Evolutionary conservation across 371 early-diverging fungal genomes (phyloP).

Genomic region (Mortierella sp.): DNA sequence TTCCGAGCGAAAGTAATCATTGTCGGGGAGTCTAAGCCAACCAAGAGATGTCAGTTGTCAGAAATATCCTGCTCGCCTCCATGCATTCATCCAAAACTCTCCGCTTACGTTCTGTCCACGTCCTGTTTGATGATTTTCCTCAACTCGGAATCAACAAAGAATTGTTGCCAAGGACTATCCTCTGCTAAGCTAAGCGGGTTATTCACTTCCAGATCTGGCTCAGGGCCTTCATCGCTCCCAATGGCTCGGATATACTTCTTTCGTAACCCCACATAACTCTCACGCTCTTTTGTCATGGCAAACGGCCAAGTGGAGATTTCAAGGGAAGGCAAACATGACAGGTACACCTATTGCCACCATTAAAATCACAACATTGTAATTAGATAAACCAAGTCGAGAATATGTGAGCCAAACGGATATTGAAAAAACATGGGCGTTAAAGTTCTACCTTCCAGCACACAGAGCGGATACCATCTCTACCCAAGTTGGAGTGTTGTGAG

Average conservation of each 20-base stretch:
- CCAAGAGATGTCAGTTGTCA: neutral
- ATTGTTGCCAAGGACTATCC: conserved; percentile 95
- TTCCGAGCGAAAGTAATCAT: conserved; percentile 78
- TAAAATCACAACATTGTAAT: neutral
- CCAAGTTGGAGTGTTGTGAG: conserved; percentile 36
- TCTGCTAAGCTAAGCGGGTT: conserved; percentile 90
- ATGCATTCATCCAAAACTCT: neutral
- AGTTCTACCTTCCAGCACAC: conserved; percentile 61
- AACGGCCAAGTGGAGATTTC: conserved; percentile 72
- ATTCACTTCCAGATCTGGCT: conserved; percentile 68
- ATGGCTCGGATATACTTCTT: conserved; percentile 74
- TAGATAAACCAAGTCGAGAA: neutral
- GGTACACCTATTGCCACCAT: conserved; percentile 61
- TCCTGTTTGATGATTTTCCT: conserved; percentile 89
- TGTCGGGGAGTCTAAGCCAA: conserved; percentile 84
- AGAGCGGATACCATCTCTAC: conserved; percentile 57
- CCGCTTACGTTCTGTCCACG: conserved; percentile 88
- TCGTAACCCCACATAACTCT: conserved; percentile 75
- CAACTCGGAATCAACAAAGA: conserved; percentile 89
- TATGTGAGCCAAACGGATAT: neutral
- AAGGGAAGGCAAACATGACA: conserved; percentile 67
- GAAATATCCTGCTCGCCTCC: neutral
- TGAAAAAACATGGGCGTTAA: neutral
- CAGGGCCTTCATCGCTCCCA: conserved; percentile 55
- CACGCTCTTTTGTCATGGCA: conserved; percentile 72